A percentile compares a stretch with the other conserved stretches of the same genome.
Evolutionary conservation across 2,329 filamentous ascomycete genomes (phyloP).

Genomic region (Teratosphaeria zuluensis): DNA sequence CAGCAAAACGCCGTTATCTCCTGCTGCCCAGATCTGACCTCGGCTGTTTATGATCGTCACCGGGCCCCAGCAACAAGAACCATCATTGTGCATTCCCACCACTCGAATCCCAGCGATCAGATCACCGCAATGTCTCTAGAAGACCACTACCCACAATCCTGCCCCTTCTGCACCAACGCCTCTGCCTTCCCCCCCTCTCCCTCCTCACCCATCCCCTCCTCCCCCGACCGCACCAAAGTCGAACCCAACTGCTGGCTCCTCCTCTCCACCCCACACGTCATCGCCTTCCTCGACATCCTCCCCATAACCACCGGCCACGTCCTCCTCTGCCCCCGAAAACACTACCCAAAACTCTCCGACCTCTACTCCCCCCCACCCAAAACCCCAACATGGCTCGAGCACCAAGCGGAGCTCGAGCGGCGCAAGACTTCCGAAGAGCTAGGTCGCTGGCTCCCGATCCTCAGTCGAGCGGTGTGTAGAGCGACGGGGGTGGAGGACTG

Average conservation of each 20-base stretch:
- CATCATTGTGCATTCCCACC: background rate
- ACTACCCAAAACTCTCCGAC: conserved; percentile 69
- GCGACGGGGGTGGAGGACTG: conserved; percentile 70
- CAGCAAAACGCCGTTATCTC: background rate
- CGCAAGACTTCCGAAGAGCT: conserved; percentile 18
- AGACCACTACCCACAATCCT: conserved; percentile 35
- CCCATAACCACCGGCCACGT: conserved; percentile 77
- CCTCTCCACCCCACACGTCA: conserved; percentile 63
- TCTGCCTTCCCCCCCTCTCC: conserved; percentile 41
- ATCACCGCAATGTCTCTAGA: conserved; percentile 3
- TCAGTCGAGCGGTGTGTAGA: conserved; percentile 60
- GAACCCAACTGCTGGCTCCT: conserved; percentile 48
- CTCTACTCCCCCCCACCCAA: conserved; percentile 30
- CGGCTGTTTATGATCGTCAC: background rate
- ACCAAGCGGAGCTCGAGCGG: conserved; percentile 8
- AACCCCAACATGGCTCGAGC: background rate
- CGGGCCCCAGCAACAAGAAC: background rate
- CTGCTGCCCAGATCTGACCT: background rate
- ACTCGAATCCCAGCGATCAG: background rate
- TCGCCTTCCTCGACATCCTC: conserved; percentile 91
- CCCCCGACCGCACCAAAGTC: conserved; percentile 24
- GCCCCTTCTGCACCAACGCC: conserved; percentile 52
- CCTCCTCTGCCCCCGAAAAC: conserved; percentile 66
- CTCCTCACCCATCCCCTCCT: conserved; percentile 17
- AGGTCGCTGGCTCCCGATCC: conserved; percentile 53